Base-by-base conservation (phyloP, 1,139 yeast genomes). In the Kodamaea sp. region DNA sequence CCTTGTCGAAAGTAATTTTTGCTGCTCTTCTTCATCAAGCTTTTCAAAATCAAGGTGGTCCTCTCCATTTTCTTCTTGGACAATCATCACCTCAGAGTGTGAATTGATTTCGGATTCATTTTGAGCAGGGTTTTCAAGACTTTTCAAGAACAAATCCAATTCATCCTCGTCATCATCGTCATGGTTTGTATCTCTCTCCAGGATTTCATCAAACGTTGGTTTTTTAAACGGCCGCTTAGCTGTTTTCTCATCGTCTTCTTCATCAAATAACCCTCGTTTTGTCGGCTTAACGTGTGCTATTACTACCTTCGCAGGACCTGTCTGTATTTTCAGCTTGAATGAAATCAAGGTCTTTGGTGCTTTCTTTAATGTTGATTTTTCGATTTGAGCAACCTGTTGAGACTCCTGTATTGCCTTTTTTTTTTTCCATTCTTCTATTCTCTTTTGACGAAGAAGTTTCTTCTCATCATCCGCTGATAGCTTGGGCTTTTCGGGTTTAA, bases 381-480 rank as follows among this genome's bases (percentile, higher is more conserved):
- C 11, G 7, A 31, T n/a, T 12, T n/a, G 15, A 11, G 37, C 7
- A 7, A 23, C 35, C 35, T 41, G 31, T 36, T 45, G 41, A 36
- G 20, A 11, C 25, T 43, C 39, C 27, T 47, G 43, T 26, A 47
- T 50, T 26, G 50, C 47, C 41, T 60, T 46, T 48, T 58, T 56
- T 51, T 51, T 52, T 41, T 68, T 70, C 75, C 75, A 69, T 40
- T 67, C 69, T 39, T 69, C 74, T 3, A 70, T 55, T 30, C 68
- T 46, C 43, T 58, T 57, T 33, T 62, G 64, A 6, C 65, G 53
- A 11, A 50, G 43, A 10, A 42, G 35, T 38, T 52, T 51, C 42
- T 52, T 50, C 26, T 50, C 51, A 8, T 45, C 53, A 9, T 10
- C 35, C 4, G 6, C 10, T 6, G 33, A 29, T 43, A 43, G 10